A percentile compares a stretch with the other conserved stretches of the same genome.
Conservation (phyloP, 2,329 filamentous ascomycete species). For the Fusarium nanum region DNA sequence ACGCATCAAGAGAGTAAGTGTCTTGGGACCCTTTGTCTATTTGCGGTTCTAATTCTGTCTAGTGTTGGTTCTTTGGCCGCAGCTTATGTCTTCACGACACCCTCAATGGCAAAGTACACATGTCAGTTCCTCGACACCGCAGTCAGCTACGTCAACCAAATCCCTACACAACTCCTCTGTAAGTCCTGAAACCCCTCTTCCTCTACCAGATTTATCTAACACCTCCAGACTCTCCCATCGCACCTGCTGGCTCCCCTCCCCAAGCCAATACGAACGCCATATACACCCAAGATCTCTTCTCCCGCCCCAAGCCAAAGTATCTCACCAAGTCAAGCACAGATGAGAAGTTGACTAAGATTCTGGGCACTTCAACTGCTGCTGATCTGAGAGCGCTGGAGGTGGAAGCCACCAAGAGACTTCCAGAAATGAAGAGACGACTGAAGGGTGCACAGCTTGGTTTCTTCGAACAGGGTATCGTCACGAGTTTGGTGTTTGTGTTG, state of each 20-base stretch:
- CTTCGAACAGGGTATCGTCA: slow-evolving; percentile 36
- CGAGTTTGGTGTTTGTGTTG: slow-evolving; percentile 16
- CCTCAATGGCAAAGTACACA: slow-evolving; percentile 25
- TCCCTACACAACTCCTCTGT: slow-evolving; percentile 23
- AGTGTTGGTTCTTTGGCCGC: slow-evolving; percentile 17
- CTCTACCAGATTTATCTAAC: neutral
- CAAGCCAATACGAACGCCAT: neutral
- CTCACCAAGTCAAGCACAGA: neutral
- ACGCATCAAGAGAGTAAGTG: slow-evolving; percentile 7
- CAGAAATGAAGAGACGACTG: slow-evolving; percentile 18
- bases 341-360: neutral
- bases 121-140: slow-evolving; percentile 23
- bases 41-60: neutral
- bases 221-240: slow-evolving; percentile 8
- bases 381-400: neutral
- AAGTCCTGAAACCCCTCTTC: neutral
- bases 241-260: slow-evolving; percentile 6
- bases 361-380: neutral
- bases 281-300: slow-evolving; percentile 20
- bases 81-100: slow-evolving; percentile 27
- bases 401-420: slow-evolving; percentile 13
- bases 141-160: slow-evolving; percentile 24
- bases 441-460: slow-evolving; percentile 24
- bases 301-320: slow-evolving; percentile 21
- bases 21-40: too few relatives aligned